Evolutionary conservation across 2,329 filamentous ascomycete genomes (phyloP).

Genomic region (Escovopsis sp.): DNA sequence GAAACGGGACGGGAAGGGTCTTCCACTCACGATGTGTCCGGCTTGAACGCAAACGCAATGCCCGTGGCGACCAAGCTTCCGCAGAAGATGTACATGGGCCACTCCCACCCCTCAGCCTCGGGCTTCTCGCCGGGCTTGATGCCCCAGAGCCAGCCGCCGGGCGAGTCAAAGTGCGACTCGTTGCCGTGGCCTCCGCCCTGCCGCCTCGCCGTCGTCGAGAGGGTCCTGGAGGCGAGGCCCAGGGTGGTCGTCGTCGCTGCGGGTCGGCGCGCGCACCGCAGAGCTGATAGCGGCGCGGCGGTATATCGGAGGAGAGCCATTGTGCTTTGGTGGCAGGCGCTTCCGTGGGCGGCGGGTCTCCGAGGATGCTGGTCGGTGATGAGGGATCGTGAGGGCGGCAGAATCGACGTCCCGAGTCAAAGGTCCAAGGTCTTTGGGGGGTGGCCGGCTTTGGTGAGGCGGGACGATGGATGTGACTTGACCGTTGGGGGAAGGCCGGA

Average conservation of each 20-base stretch:
- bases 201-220: slow-evolving; percentile 30
- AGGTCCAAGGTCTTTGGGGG: slow-evolving; percentile 13
- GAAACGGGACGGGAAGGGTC: too few relatives aligned
- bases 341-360: slow-evolving; percentile 2
- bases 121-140: slow-evolving; percentile 91
- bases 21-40: slow-evolving; percentile 83
- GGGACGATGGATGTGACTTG: neutral
- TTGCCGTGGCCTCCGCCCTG: slow-evolving; percentile 27
- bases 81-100: slow-evolving; percentile 70
- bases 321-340: slow-evolving; percentile 4
- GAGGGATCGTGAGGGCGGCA: slow-evolving; percentile 6
- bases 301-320: slow-evolving; percentile 24
- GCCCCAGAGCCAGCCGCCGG: slow-evolving; percentile 83
- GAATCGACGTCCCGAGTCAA: too few relatives aligned
- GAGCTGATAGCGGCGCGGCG: slow-evolving; percentile 21
- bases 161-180: slow-evolving; percentile 75
- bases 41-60: slow-evolving; percentile 88
- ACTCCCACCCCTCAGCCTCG: slow-evolving; percentile 94
- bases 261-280: slow-evolving; percentile 23
- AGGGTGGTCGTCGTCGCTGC: too few relatives aligned
- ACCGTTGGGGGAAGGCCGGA: neutral
- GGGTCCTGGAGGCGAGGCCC: slow-evolving; percentile 19
- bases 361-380: slow-evolving; percentile 10
- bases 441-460: slow-evolving; percentile 5
- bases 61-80: slow-evolving; percentile 58